Evolutionary conservation across 129 eudicot species (phyloP).

Genomic region (Cynara cardunculus): DNA sequence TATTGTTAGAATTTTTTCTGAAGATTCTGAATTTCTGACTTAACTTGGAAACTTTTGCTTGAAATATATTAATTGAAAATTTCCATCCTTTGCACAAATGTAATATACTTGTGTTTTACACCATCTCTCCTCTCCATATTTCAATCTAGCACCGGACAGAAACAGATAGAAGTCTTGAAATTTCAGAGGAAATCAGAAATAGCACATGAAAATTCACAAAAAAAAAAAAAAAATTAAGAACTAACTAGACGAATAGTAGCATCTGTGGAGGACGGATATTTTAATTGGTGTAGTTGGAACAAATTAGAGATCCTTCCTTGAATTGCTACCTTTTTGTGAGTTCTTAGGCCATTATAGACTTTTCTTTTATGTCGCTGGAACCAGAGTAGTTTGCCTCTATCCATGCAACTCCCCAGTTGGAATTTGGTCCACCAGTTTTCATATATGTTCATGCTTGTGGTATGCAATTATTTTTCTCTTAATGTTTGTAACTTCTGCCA

Average conservation of each 20-base stretch:
- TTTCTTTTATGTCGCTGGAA: background rate
- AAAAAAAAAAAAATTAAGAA: background rate
- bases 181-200: background rate
- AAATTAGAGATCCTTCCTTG: background rate
- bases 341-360: background rate
- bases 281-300: background rate
- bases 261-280: background rate
- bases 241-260: background rate
- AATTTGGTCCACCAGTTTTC: background rate
- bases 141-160: background rate
- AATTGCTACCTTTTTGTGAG: background rate
- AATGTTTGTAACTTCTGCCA: constrained; percentile 3
- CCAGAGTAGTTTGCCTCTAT: background rate
- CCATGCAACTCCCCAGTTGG: background rate
- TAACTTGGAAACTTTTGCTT: background rate
- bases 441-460: constrained; percentile 9
- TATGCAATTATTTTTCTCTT: constrained; percentile 5
- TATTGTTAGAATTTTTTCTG: background rate
- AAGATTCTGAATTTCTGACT: background rate
- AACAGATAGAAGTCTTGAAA: background rate
- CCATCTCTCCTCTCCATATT: background rate
- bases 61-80: background rate
- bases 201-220: background rate
- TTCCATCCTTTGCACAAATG: background rate
- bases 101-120: background rate